Conservation (phyloP, 2,329 filamentous ascomycete genomes). For the Mycocentrospora acerina region DNA sequence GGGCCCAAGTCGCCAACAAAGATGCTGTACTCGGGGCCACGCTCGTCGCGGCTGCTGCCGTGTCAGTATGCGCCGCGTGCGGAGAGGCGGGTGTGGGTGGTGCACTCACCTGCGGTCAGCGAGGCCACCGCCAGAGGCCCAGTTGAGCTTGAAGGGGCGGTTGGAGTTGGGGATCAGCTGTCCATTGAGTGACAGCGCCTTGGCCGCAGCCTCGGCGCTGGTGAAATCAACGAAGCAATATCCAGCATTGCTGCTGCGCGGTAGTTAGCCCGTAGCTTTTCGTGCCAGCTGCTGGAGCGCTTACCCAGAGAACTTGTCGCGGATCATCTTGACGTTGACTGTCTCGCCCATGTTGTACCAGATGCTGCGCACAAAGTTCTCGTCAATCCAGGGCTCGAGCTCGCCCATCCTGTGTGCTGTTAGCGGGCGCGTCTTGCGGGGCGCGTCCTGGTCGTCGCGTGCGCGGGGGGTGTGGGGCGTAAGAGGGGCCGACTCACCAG, state of each 20-base stretch:
- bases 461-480: slow-evolving; percentile 2
- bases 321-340: slow-evolving; percentile 99
- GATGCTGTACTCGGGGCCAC: slow-evolving; percentile 93
- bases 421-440: slow-evolving; percentile 14
- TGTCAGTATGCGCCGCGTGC: slow-evolving; percentile 1
- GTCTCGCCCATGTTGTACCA: slow-evolving; percentile 92
- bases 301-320: slow-evolving; percentile 98
- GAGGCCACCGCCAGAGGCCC: slow-evolving; percentile 94
- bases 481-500: slow-evolving; percentile 44
- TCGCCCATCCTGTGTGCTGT: slow-evolving; percentile 83
- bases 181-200: slow-evolving; percentile 88
- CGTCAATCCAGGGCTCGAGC: slow-evolving; percentile 98
- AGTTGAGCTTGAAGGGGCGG: slow-evolving; percentile 98
- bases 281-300: slow-evolving; percentile 16
- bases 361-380: slow-evolving; percentile 95
- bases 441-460: slow-evolving; percentile 1
- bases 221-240: slow-evolving; percentile 98
- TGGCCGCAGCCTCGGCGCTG: slow-evolving; percentile 79
- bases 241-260: slow-evolving; percentile 86
- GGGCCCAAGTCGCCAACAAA: slow-evolving; percentile 97
- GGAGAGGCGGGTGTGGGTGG: too few species aligned
- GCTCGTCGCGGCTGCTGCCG: slow-evolving; percentile 71
- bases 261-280: slow-evolving; percentile 31
- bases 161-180: slow-evolving; percentile 89
- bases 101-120: slow-evolving; percentile 79